Percentiles rank a stretch among this genome's conserved stretches.
These are phyloP conservation scores for Prunella vulgaris DNA, from an alignment of 257 asterid genomes.

Conservation along the genomic window DNA sequence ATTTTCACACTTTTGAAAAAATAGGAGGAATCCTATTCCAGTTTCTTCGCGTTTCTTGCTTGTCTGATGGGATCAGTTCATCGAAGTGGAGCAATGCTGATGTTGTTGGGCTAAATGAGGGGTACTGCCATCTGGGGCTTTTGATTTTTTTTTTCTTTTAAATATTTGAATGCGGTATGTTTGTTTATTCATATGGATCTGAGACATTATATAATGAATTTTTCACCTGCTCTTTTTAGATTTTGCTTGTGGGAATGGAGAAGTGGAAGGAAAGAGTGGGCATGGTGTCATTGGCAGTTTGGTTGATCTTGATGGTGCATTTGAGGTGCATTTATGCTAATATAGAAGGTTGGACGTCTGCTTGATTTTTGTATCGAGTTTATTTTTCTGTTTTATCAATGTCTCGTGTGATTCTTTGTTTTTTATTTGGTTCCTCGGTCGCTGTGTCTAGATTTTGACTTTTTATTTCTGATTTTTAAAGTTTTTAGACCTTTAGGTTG, in stretches of 20 bases:
- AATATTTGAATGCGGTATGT: conserved; percentile 21
- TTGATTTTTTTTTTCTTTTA: conserved; percentile 10
- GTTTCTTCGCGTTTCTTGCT: not conserved
- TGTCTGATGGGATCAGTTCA: conserved; percentile 23
- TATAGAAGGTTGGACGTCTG: conserved; percentile 69
- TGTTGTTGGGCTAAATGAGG: conserved; percentile 33
- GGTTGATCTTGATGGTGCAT: conserved; percentile 49
- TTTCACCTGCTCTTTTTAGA: not conserved
- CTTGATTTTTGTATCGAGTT: not conserved
- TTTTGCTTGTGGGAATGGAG: conserved; percentile 32
- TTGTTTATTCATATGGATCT: conserved; percentile 54
- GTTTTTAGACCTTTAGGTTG: conserved; percentile 11
- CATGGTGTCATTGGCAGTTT: conserved; percentile 35
- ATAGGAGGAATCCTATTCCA: conserved; percentile 4
- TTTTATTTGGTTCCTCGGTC: not conserved
- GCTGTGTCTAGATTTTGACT: conserved; percentile 9
- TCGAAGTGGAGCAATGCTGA: conserved; percentile 23
- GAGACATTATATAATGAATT: conserved; percentile 31
- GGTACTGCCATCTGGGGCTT: no score
- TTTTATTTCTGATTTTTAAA: not conserved
- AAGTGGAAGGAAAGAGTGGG: conserved; percentile 46
- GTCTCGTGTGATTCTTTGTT: not conserved
- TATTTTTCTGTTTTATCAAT: not conserved
- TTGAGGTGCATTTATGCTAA: conserved; percentile 62
- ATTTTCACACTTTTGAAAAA: conserved; percentile 5